Evolutionary conservation across 768 basidiomycete species (phyloP).

Genomic region (Boletales sp.): DNA sequence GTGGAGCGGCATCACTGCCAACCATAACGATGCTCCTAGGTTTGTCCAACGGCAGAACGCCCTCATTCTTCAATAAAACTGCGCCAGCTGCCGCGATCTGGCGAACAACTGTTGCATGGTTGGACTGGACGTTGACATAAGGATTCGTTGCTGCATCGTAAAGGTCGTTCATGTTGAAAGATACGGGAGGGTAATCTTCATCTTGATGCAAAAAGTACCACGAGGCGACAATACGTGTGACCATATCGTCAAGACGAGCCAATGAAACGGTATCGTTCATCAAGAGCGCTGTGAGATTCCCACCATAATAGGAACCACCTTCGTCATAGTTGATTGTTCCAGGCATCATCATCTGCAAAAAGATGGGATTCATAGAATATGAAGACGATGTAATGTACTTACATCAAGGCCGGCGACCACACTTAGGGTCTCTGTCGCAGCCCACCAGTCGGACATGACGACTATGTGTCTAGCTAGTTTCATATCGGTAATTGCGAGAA

Average conservation of each 20-base stretch:
- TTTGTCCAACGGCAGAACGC: slow-evolving; percentile 54
- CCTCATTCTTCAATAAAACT: slow-evolving; percentile 66
- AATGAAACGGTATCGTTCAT: slow-evolving; percentile 57
- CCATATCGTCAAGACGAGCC: slow-evolving; percentile 64
- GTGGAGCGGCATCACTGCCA: slow-evolving; percentile 65
- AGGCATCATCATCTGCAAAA: slow-evolving; percentile 65
- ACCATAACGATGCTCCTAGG: slow-evolving; percentile 58
- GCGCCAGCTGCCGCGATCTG: slow-evolving; percentile 66
- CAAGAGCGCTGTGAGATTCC: slow-evolving; percentile 54
- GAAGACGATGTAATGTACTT: slow-evolving; percentile 13
- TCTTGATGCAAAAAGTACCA: slow-evolving; percentile 46
- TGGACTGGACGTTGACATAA: slow-evolving; percentile 54
- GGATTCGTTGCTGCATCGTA: slow-evolving; percentile 19
- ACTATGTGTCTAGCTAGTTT: slow-evolving; percentile 26
- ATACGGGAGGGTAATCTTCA: slow-evolving; percentile 21
- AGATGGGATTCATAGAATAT: not conserved
- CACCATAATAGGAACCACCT: slow-evolving; percentile 52
- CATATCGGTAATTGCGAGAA: not conserved
- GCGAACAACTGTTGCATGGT: slow-evolving; percentile 49
- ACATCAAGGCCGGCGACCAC: slow-evolving; percentile 64
- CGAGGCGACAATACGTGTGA: slow-evolving; percentile 63
- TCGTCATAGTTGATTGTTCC: slow-evolving; percentile 49
- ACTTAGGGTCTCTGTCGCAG: slow-evolving; percentile 43
- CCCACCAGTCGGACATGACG: slow-evolving; percentile 62
- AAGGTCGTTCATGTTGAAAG: slow-evolving; percentile 24